Evolutionary conservation across 257 asterid genomes (phyloP).

Genomic region (Solanum appendiculatum): DNA sequence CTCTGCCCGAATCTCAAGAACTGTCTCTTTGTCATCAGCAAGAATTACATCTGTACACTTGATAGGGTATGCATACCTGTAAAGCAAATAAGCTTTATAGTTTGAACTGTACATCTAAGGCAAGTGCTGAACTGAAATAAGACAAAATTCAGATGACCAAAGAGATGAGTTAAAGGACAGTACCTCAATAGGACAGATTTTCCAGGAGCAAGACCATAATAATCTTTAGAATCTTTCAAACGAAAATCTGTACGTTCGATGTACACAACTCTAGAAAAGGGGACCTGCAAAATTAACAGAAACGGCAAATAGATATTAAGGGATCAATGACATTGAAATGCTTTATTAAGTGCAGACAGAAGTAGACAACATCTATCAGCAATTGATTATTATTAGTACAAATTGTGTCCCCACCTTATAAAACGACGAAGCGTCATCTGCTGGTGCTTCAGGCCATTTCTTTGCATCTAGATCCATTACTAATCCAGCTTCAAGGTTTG

Average conservation of each 20-base stretch:
- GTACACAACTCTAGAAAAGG: constrained; percentile 79
- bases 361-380: not conserved
- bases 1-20: constrained; percentile 69
- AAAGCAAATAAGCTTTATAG: constrained; percentile 2
- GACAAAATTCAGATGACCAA: not conserved
- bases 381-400: not conserved
- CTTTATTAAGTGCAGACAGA: not conserved
- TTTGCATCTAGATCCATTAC: constrained; percentile 79
- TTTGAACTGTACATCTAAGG: not conserved
- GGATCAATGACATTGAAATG: not conserved
- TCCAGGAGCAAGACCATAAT: constrained; percentile 97
- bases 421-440: constrained; percentile 48
- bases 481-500: constrained; percentile 54
- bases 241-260: constrained; percentile 82
- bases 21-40: constrained; percentile 52
- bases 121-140: not conserved
- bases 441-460: constrained; percentile 91
- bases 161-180: not conserved
- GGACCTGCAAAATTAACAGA: constrained; percentile 40
- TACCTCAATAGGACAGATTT: constrained; percentile 89
- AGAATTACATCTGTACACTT: constrained; percentile 70
- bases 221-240: constrained; percentile 83
- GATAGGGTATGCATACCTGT: constrained; percentile 87
- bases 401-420: constrained; percentile 44
- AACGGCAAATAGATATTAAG: not conserved